These are phyloP conservation scores for Cladosporium cucumerinum DNA, from an alignment of 2,329 filamentous ascomycete genomes.

Conservation along the genomic window DNA sequence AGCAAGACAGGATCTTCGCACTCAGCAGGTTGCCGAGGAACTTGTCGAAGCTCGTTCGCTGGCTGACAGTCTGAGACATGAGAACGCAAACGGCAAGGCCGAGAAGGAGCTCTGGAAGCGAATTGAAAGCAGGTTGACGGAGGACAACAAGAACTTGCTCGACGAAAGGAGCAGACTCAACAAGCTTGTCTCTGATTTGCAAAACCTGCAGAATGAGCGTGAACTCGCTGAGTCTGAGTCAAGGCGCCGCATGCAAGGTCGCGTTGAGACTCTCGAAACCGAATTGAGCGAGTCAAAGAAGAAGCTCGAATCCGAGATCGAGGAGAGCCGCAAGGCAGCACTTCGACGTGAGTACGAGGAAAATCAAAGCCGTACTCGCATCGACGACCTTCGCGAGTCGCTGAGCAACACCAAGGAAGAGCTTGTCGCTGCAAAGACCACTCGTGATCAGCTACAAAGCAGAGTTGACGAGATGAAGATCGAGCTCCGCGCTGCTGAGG, in stretches of 20 bases:
- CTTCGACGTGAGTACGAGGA: slow-evolving; percentile 87
- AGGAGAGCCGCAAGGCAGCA: slow-evolving; percentile 78
- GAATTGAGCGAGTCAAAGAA: slow-evolving; percentile 77
- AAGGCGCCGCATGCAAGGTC: slow-evolving; percentile 72
- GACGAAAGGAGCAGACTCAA: slow-evolving; percentile 85
- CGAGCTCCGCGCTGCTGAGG: slow-evolving; percentile 84
- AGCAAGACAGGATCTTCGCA: slow-evolving; percentile 84
- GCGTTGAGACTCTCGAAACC: slow-evolving; percentile 72
- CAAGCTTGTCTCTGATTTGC: slow-evolving; percentile 75
- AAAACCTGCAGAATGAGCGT: slow-evolving; percentile 87
- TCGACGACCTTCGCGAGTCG: slow-evolving; percentile 83
- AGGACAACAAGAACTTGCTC: slow-evolving; percentile 80
- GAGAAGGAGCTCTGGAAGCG: slow-evolving; percentile 94
- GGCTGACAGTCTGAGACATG: slow-evolving; percentile 81
- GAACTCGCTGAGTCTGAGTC: slow-evolving; percentile 79
- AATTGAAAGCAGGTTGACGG: slow-evolving; percentile 81
- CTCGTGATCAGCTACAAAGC: slow-evolving; percentile 81
- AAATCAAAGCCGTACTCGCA: slow-evolving; percentile 82
- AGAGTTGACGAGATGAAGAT: slow-evolving; percentile 85
- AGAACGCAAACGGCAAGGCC: slow-evolving; percentile 87
- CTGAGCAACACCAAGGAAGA: slow-evolving; percentile 81
- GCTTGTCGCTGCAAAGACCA: slow-evolving; percentile 79
- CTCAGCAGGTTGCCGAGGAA: slow-evolving; percentile 89
- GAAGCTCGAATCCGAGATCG: slow-evolving; percentile 76
- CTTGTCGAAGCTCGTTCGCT: slow-evolving; percentile 80